phyloP scores from a whole-genome alignment of 768 basidiomycete genomes.

The Rhodotorula paludigena region DNA sequence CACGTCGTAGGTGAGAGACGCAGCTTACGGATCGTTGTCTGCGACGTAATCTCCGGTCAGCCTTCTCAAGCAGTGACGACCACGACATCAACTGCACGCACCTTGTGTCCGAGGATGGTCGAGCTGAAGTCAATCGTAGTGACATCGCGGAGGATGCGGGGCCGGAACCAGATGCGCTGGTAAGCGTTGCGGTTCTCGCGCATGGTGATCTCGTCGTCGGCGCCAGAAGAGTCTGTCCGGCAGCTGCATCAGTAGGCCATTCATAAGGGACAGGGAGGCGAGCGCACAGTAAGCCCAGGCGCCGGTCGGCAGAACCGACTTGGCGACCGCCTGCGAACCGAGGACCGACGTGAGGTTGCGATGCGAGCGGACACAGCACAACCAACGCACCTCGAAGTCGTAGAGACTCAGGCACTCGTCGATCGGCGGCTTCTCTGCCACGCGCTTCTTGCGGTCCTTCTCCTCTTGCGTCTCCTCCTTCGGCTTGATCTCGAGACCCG shows the following conservation, averaged over 20 bases:
- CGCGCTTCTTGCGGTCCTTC: constrained; percentile 63
- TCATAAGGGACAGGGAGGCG: constrained; percentile 43
- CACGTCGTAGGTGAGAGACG: background rate
- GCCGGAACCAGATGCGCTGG: constrained; percentile 83
- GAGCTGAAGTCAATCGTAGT: constrained; percentile 65
- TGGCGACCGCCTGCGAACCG: constrained; percentile 62
- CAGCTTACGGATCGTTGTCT: background rate
- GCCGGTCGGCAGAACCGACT: constrained; percentile 58
- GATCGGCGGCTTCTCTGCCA: constrained; percentile 64
- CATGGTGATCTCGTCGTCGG: constrained; percentile 50
- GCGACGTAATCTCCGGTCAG: background rate
- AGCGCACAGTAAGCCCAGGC: constrained; percentile 65
- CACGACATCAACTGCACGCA: constrained; percentile 38
- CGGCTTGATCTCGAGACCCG: constrained; percentile 54
- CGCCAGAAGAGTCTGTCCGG: constrained; percentile 60
- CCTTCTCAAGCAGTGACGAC: too few relatives aligned
- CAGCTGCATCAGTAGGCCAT: background rate
- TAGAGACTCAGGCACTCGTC: constrained; percentile 65
- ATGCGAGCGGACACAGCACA: too few relatives aligned
- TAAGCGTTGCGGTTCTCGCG: constrained; percentile 64
- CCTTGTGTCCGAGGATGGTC: constrained; percentile 68
- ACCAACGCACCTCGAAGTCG: constrained; percentile 70
- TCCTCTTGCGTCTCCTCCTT: constrained; percentile 62
- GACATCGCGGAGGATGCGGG: constrained; percentile 79
- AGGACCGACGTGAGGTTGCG: too few relatives aligned